Percentiles rank a stretch among this genome's conserved stretches.
phyloP scores from a whole-genome alignment of 495 filamentous ascomycete species.

The Antarctomyces pellizariae region DNA sequence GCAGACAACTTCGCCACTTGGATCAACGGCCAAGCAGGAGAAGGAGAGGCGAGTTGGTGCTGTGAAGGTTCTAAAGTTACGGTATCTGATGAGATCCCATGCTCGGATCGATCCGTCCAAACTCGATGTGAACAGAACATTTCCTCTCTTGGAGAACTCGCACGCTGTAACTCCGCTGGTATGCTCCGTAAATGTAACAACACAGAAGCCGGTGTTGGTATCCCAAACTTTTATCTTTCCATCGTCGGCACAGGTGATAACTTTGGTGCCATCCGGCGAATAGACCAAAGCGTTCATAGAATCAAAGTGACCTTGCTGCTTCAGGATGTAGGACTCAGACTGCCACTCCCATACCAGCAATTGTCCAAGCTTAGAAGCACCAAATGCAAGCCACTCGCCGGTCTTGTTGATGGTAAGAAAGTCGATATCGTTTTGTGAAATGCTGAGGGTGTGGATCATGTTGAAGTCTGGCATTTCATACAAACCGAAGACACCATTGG shows the following conservation, averaged over 20 bases:
- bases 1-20: conserved; percentile 83
- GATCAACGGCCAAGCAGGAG: conserved; percentile 84
- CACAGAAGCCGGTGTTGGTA: conserved; percentile 83
- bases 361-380: conserved; percentile 86
- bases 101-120: conserved; percentile 83
- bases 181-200: conserved; percentile 95
- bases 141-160: conserved; percentile 82
- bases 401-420: conserved; percentile 78
- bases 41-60: conserved; percentile 80
- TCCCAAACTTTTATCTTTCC: conserved; percentile 99
- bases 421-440: conserved; percentile 90
- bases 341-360: conserved; percentile 98
- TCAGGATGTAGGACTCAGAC: conserved; percentile 96
- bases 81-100: conserved; percentile 90
- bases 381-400: conserved; percentile 94
- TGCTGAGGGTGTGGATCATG: conserved; percentile 71
- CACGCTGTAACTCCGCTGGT: conserved; percentile 87
- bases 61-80: conserved; percentile 93
- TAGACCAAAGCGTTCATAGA: conserved; percentile 87
- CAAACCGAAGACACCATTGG: conserved; percentile 75
- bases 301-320: conserved; percentile 93
- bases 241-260: conserved; percentile 85
- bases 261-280: conserved; percentile 76
- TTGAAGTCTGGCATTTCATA: conserved; percentile 97
- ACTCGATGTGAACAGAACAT: conserved; percentile 82